Conservation (phyloP, 2,329 filamentous ascomycete species). For the Diaporthe batatas region DNA sequence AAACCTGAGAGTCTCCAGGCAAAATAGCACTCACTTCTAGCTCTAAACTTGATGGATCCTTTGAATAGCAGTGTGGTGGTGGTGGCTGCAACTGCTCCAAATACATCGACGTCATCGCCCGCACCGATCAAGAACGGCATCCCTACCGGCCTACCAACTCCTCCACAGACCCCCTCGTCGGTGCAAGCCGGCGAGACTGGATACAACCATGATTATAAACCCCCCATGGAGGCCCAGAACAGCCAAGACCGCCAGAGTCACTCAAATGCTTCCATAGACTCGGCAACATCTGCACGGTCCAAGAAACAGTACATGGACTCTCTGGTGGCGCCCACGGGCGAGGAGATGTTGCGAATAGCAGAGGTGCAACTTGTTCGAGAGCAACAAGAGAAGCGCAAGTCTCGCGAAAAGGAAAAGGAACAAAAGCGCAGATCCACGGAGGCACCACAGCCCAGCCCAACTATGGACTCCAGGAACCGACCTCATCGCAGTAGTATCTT, state of each 20-base stretch:
- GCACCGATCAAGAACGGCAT: constrained; percentile 13
- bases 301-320: constrained; percentile 64
- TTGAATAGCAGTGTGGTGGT: neutral
- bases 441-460: constrained; percentile 21
- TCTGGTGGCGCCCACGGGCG: constrained; percentile 60
- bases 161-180: constrained; percentile 35
- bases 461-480: constrained; percentile 10
- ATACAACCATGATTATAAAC: constrained; percentile 9
- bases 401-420: constrained; percentile 54
- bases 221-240: constrained; percentile 4
- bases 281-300: constrained; percentile 46
- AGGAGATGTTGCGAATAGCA: constrained; percentile 63
- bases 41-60: neutral
- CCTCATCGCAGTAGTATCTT: constrained; percentile 46
- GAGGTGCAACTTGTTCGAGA: constrained; percentile 63
- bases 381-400: constrained; percentile 57
- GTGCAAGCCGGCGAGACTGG: neutral
- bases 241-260: constrained; percentile 22
- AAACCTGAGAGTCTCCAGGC: neutral
- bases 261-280: constrained; percentile 45
- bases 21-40: neutral
- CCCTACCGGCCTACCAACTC: constrained; percentile 28
- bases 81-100: constrained; percentile 16
- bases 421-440: constrained; percentile 48
- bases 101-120: constrained; percentile 40